A percentile compares a stretch with the other conserved stretches of the same genome.
phyloP scores from a whole-genome alignment of 768 basidiomycete species.

The Mycena sanguinolenta region DNA sequence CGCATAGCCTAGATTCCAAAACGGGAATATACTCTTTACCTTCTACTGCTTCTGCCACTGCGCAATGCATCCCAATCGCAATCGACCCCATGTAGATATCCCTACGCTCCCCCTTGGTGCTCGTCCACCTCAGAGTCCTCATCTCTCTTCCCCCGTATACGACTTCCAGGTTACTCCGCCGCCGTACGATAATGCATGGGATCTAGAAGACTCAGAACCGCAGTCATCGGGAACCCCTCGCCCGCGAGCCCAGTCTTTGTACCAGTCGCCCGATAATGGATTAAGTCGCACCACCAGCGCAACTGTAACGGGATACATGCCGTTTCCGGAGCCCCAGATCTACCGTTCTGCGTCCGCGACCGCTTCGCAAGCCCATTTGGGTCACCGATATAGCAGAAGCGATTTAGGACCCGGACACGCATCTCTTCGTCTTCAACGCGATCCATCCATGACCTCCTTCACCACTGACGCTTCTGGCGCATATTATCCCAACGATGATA shows the following conservation, averaged over 20 bases:
- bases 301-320: constrained; percentile 45
- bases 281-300: constrained; percentile 56
- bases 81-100: constrained; percentile 33
- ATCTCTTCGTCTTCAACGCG: constrained; percentile 41
- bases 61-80: neutral
- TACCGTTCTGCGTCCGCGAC: constrained; percentile 60
- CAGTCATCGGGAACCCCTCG: constrained; percentile 41
- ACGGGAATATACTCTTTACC: neutral
- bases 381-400: constrained; percentile 56
- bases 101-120: constrained; percentile 25
- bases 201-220: constrained; percentile 25
- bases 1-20: neutral
- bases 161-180: constrained; percentile 39
- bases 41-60: constrained; percentile 10
- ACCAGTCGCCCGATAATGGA: constrained; percentile 42
- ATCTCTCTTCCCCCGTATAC: constrained; percentile 30
- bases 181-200: constrained; percentile 28
- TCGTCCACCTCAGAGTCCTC: constrained; percentile 18
- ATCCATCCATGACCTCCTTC: constrained; percentile 53
- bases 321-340: constrained; percentile 68
- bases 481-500: constrained; percentile 55
- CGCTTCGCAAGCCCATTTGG: constrained; percentile 40
- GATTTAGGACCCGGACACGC: constrained; percentile 48
- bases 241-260: constrained; percentile 50
- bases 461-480: constrained; percentile 47